phyloP scores from a whole-genome alignment of 2,329 filamentous ascomycete genomes.

The Trichoderma polysporum region DNA sequence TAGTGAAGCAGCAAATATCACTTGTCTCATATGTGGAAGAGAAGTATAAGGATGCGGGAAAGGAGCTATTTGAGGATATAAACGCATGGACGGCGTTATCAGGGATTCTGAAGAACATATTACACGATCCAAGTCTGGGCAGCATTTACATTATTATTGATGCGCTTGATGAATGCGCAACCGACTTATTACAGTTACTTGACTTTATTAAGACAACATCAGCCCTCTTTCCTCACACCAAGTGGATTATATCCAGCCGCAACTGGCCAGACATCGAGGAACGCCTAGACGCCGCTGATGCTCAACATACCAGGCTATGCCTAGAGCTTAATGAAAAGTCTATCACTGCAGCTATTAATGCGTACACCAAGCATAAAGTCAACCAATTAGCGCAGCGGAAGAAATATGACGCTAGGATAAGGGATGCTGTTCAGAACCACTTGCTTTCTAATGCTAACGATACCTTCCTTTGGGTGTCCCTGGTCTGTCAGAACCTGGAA shows the following conservation, averaged over 20 bases:
- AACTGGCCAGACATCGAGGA: slow-evolving; percentile 40
- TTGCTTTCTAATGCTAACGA: slow-evolving; percentile 35
- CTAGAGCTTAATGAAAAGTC: slow-evolving; percentile 39
- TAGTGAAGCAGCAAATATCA: slow-evolving; percentile 38
- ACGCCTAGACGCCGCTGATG: neutral
- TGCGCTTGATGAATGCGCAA: slow-evolving; percentile 43
- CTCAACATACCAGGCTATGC: slow-evolving; percentile 27
- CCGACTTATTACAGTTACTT: slow-evolving; percentile 38
- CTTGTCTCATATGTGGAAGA: slow-evolving; percentile 33
- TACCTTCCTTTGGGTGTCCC: slow-evolving; percentile 33
- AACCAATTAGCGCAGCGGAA: slow-evolving; percentile 27
- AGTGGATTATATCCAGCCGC: slow-evolving; percentile 47
- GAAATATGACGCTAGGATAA: slow-evolving; percentile 21
- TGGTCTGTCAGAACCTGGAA: slow-evolving; percentile 24
- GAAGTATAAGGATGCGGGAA: slow-evolving; percentile 36
- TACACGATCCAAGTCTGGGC: slow-evolving; percentile 33
- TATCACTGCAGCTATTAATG: slow-evolving; percentile 36
- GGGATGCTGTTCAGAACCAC: slow-evolving; percentile 15
- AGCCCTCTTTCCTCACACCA: slow-evolving; percentile 27
- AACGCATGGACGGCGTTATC: slow-evolving; percentile 40
- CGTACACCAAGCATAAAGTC: slow-evolving; percentile 40
- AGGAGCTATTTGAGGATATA: slow-evolving; percentile 39
- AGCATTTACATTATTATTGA: slow-evolving; percentile 41
- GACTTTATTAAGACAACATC: slow-evolving; percentile 31
- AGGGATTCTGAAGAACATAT: slow-evolving; percentile 39